phyloP scores from a whole-genome alignment of 2,329 filamentous ascomycete species.

The Mycosphaerella arachidis region DNA sequence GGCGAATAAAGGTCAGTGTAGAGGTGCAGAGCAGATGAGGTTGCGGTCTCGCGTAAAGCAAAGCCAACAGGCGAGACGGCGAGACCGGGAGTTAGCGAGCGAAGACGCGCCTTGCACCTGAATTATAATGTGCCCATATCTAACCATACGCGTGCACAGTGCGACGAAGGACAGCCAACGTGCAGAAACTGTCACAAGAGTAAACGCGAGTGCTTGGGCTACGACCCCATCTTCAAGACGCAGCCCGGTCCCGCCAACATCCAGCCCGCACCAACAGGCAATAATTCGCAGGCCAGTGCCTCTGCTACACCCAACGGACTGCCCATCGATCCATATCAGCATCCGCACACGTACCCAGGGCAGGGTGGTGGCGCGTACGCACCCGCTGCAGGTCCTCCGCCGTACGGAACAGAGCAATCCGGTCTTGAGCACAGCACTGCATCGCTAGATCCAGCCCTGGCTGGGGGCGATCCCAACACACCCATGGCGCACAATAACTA shows the following conservation, averaged over 20 bases:
- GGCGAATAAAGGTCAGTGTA: constrained; percentile 65
- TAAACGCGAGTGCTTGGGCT: constrained; percentile 79
- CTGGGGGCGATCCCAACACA: constrained; percentile 34
- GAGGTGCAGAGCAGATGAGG: neutral
- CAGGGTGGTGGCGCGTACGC: constrained; percentile 17
- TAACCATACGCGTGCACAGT: constrained; percentile 52
- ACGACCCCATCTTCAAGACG: constrained; percentile 82
- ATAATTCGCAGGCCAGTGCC: constrained; percentile 12
- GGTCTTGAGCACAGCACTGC: constrained; percentile 48
- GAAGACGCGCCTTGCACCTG: neutral
- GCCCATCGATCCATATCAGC: neutral
- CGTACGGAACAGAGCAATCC: constrained; percentile 1
- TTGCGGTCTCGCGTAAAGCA: neutral
- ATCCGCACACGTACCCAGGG: constrained; percentile 12
- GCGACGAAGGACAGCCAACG: constrained; percentile 89
- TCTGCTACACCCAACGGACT: neutral
- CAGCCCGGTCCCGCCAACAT: constrained; percentile 65
- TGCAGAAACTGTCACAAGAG: constrained; percentile 89
- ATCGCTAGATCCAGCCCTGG: constrained; percentile 64
- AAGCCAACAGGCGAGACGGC: neutral
- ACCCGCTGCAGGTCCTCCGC: constrained; percentile 6
- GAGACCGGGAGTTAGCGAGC: neutral
- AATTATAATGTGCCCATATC: neutral
- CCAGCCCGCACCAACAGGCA: constrained; percentile 56
- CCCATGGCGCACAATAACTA: constrained; percentile 25